These are phyloP conservation scores for Diutina pseudorugosa DNA, from an alignment of 1,139 yeast genomes.

Conservation along the genomic window DNA sequence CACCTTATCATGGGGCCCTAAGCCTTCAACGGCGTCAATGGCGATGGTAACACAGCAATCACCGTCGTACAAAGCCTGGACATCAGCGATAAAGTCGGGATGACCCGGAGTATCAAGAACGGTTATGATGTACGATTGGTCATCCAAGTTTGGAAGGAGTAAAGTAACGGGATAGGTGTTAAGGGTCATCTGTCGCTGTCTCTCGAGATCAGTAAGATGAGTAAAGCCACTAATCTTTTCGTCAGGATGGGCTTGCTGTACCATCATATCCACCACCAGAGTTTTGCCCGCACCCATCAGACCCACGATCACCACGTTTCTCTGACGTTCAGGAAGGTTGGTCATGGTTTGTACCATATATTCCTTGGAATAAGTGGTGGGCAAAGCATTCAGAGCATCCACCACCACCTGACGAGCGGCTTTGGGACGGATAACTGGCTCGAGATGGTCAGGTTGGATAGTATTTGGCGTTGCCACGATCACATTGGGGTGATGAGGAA, in stretches of 20 bases:
- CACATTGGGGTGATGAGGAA: not conserved
- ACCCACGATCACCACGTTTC: slow-evolving; percentile 80
- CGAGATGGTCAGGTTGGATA: not conserved
- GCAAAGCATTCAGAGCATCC: not conserved
- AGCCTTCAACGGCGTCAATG: slow-evolving; percentile 80
- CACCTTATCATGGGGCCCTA: slow-evolving; percentile 40
- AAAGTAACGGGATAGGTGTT: slow-evolving; percentile 54
- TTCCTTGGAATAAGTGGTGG: slow-evolving; percentile 38
- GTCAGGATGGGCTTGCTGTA: slow-evolving; percentile 48
- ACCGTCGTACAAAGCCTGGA: slow-evolving; percentile 41
- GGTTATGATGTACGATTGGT: slow-evolving; percentile 48
- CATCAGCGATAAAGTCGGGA: slow-evolving; percentile 68
- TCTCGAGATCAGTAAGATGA: slow-evolving; percentile 62
- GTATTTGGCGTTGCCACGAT: not conserved
- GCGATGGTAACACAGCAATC: slow-evolving; percentile 61
- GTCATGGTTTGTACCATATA: slow-evolving; percentile 41
- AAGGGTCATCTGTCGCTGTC: slow-evolving; percentile 58
- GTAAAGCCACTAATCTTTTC: slow-evolving; percentile 11
- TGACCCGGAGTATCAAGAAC: slow-evolving; percentile 90
- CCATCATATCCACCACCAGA: slow-evolving; percentile 56
- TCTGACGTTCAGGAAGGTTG: slow-evolving; percentile 46
- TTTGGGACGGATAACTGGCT: not conserved
- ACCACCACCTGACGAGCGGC: not conserved
- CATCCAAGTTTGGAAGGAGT: slow-evolving; percentile 42
- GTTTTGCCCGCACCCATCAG: slow-evolving; percentile 84